Base-by-base conservation (phyloP, 2,329 filamentous ascomycete species). In the Didymellaceae sp. region DNA sequence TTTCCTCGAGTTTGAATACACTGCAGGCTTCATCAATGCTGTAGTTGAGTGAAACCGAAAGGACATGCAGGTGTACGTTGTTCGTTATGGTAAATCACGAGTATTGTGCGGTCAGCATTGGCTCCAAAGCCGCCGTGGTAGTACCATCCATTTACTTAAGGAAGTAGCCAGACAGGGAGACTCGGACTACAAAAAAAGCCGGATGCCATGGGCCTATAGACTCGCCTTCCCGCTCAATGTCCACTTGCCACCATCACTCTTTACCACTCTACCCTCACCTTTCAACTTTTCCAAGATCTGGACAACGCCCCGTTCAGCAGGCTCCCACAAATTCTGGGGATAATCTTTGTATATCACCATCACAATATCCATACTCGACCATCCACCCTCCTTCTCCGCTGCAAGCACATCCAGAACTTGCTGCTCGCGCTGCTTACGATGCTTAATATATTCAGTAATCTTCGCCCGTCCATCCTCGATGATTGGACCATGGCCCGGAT, bases 401-500 rank as follows among this genome's bases (percentile, higher is more conserved):
- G 58, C 35, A 42, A 70, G 31, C 13, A 75, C 71, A 33, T 74
- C 71, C 25, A 73, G 56, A 14, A 69, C 70, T 62, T 69, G 71
- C 67, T 64, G 66, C 73, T 97, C 93, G 17, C 94, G 82, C 75
- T 89, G 82, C 63, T 85, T 82, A 24, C 93, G 82, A 75, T 97
- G 94, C 53, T 78, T 72, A 59, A 97, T 89, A 68, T 99, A 97
- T 71, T 96, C 90, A 16, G 76, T 63, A 44, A 97, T 88, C 68
- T 85, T 93, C 18, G 76, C 78, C 18, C 80, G 82, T 0, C 89
- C 90, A 55, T 94, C 82, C 28, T 86, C 82, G 18, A 97, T 80
- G 3, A 94, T 84, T 0, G 86, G 82, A 0, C 94, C 94, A 66
- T 99, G 94, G 4, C 90, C 93, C 0, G 94, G 93, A 70, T 96